Evolutionary conservation across 306 rosid species (phyloP), one percentile per base, ranked within the genome.

Genomic region (Boehmeria nivea): DNA sequence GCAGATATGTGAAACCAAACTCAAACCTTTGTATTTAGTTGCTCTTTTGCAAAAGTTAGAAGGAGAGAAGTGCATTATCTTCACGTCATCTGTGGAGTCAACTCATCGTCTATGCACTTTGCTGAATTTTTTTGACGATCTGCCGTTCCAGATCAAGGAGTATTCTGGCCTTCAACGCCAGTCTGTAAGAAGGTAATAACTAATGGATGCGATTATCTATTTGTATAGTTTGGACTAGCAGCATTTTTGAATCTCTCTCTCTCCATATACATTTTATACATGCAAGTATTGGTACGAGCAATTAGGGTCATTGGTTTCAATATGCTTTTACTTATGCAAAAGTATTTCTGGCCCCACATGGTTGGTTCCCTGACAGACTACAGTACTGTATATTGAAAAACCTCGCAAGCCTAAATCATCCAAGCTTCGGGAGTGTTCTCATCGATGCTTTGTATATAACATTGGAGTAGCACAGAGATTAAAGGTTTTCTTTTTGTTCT

Each of bases 21-120:
- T 80, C 75, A 91, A 91, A 70, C 96, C 95, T 3, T 73, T 87
- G 72, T 84, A 82, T 63, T 72, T 91, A 79, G 91, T 78, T 73
- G 89, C 79, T 25, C 95, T 91, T 46, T 78, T 87, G 62, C 87
- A 82, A 77, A 75, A 78, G 42, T 65, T 91, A 31, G 95, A 71
- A 71, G 81, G 66, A 28, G 96, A 87, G 67, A 87, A 91, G 64
- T 87, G 93, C 82, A 81, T 91, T 4, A 82, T 87, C 75, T 91
- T 91, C 53, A 87, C 98, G 26, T 75, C 83, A 63, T 91, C 96
- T 13, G 98, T 91, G 76, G 96, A 82, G 47, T 80, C 96, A 18
- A 84, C 98, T 53, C 96, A 78, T 59, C 89, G 89, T 46, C 85
- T 91, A 19, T 84, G 96, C 77, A 69, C 84, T 31, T 77, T 91